These are phyloP conservation scores for Aureobasidium sp. DNA, from an alignment of 2,329 filamentous ascomycete species.

Conservation along the genomic window DNA sequence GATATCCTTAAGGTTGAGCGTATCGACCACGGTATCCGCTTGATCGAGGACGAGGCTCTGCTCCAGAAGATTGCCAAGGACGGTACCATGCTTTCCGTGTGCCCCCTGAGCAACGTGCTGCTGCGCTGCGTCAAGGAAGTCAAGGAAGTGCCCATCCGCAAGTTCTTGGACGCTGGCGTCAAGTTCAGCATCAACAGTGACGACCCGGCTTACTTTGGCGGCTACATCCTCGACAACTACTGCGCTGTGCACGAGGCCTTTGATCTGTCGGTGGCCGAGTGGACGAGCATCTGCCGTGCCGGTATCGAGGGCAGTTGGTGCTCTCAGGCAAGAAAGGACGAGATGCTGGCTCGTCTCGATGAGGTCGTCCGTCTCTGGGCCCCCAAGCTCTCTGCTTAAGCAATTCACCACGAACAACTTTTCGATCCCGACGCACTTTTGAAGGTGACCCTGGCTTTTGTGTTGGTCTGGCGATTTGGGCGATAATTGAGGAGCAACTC, in stretches of 20 bases:
- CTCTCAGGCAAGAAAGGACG: constrained; percentile 52
- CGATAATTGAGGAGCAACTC: not conserved
- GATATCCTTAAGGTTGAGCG: constrained; percentile 55
- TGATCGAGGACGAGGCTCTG: constrained; percentile 54
- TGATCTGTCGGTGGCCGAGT: constrained; percentile 55
- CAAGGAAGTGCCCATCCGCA: constrained; percentile 53
- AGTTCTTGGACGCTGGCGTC: constrained; percentile 57
- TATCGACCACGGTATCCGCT: constrained; percentile 68
- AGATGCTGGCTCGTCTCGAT: constrained; percentile 38
- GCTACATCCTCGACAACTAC: constrained; percentile 69
- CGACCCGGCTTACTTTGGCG: constrained; percentile 69
- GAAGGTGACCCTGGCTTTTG: not conserved
- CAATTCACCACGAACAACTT: too few relatives aligned
- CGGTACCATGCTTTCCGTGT: constrained; percentile 60
- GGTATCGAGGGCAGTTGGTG: constrained; percentile 67
- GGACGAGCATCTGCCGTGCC: constrained; percentile 56
- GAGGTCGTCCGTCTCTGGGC: constrained; percentile 7
- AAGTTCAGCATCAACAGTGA: constrained; percentile 68
- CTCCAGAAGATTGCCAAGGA: constrained; percentile 52
- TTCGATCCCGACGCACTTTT: not conserved
- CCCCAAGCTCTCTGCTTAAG: constrained; percentile 1
- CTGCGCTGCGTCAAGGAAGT: constrained; percentile 50
- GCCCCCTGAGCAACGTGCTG: constrained; percentile 66
- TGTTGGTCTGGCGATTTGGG: not conserved
- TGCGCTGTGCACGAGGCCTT: constrained; percentile 69